Evolutionary conservation across 352 stramenopile species (phyloP).

Genomic region (Pythium guiyangense): DNA sequence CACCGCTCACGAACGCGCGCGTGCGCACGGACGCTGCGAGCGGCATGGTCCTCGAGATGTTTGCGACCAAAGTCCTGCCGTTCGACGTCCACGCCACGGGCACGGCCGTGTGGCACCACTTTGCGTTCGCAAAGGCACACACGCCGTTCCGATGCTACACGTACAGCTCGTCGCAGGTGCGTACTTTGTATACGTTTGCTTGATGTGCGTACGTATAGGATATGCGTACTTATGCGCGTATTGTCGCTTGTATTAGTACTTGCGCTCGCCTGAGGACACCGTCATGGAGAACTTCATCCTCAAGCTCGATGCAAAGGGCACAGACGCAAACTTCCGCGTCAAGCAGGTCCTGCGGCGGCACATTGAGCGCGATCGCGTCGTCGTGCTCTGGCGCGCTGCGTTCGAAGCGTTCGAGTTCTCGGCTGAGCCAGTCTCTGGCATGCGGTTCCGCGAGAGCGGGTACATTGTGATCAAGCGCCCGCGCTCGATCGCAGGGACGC

Average conservation of each 20-base stretch:
- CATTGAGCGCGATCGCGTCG: slow-evolving; percentile 37
- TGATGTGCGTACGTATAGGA: background rate
- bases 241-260: background rate
- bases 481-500: slow-evolving; percentile 10
- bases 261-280: slow-evolving; percentile 33
- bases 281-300: slow-evolving; percentile 57
- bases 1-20: slow-evolving; percentile 2
- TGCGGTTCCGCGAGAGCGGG: slow-evolving; percentile 24
- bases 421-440: slow-evolving; percentile 18
- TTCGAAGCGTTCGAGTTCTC: slow-evolving; percentile 29
- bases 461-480: slow-evolving; percentile 29
- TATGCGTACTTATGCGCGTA: background rate
- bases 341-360: slow-evolving; percentile 52
- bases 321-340: slow-evolving; percentile 38
- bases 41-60: slow-evolving; percentile 13
- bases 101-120: slow-evolving; percentile 11
- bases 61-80: slow-evolving; percentile 11
- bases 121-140: slow-evolving; percentile 2
- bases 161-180: slow-evolving; percentile 4
- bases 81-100: slow-evolving; percentile 5
- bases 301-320: slow-evolving; percentile 43
- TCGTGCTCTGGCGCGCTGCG: slow-evolving; percentile 40
- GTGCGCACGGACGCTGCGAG: background rate
- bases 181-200: background rate
- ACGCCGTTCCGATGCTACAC: slow-evolving; percentile 5